Evolutionary conservation across 352 stramenopile genomes (phyloP).

Genomic region (Pythium vanterpoolii): DNA sequence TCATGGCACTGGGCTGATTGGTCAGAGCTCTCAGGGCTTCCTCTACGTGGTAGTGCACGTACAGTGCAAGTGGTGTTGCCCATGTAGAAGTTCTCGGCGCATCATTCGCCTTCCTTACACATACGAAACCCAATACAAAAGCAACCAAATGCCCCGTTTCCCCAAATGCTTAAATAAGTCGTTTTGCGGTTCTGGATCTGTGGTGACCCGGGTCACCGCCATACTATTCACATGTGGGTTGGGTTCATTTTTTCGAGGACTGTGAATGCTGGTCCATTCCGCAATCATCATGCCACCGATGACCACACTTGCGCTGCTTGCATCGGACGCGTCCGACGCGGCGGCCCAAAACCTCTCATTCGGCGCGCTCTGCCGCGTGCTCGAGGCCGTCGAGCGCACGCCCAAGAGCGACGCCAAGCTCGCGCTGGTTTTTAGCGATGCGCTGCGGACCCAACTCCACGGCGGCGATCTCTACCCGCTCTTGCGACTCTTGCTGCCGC

Average conservation of each 20-base stretch:
- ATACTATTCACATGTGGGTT: too few relatives aligned
- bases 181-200: not conserved
- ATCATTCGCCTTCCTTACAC: too few relatives aligned
- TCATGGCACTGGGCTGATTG: too few relatives aligned
- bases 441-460: constrained; percentile 49
- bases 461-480: constrained; percentile 67
- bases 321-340: not conserved
- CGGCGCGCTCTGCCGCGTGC: constrained; percentile 62
- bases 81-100: too few relatives aligned
- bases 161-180: too few relatives aligned
- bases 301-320: not conserved
- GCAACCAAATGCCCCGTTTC: too few relatives aligned
- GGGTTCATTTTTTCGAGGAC: too few relatives aligned
- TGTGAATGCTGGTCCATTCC: not conserved
- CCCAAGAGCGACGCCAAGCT: constrained; percentile 76
- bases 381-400: constrained; percentile 67
- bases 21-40: too few relatives aligned
- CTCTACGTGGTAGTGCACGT: too few relatives aligned
- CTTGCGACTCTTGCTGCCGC: constrained; percentile 67
- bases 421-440: constrained; percentile 67
- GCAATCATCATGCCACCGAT: not conserved
- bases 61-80: too few relatives aligned
- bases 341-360: constrained; percentile 57
- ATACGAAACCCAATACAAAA: too few relatives aligned
- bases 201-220: too few relatives aligned